A percentile compares a stretch with the other conserved stretches of the same genome.
Evolutionary conservation across 129 eudicot genomes (phyloP).

Genomic region (Pulicaria dysenterica): DNA sequence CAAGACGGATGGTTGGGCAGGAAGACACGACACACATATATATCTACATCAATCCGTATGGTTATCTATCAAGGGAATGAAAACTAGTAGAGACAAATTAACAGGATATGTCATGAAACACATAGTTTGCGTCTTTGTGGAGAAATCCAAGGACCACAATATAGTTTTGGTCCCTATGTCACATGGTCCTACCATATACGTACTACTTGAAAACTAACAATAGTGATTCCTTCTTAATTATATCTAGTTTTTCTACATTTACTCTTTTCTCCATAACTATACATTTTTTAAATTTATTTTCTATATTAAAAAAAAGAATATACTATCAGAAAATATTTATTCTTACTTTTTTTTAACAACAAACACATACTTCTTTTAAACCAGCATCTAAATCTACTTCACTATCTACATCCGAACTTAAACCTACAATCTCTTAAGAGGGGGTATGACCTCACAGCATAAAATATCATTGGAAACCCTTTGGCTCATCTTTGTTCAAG

Average conservation of each 20-base stretch:
- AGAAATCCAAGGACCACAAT: conserved; percentile 43
- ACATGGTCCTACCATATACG: conserved; percentile 27
- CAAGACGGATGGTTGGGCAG: conserved; percentile 3
- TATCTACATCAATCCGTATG: too few relatives aligned
- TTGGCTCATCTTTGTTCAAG: too few relatives aligned
- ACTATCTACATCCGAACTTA: too few relatives aligned
- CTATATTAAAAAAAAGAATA: background rate
- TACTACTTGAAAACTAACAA: conserved; percentile 24
- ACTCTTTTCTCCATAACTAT: background rate
- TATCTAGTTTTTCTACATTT: conserved; percentile 6
- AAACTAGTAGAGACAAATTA: conserved; percentile 22
- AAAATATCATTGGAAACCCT: too few relatives aligned
- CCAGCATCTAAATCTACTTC: too few relatives aligned
- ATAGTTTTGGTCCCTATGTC: conserved; percentile 39
- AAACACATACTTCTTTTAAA: too few relatives aligned
- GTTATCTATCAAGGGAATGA: conserved; percentile 27
- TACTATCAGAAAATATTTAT: too few relatives aligned
- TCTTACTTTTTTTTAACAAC: too few relatives aligned
- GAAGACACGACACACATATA: conserved; percentile 16
- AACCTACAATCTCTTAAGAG: too few relatives aligned
- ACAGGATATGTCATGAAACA: conserved; percentile 31
- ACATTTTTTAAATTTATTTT: too few relatives aligned
- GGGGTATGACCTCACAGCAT: too few relatives aligned
- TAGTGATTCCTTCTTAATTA: background rate
- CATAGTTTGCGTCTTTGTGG: conserved; percentile 25